Percentiles rank a stretch among this genome's conserved stretches.
Evolutionary conservation across 1,284 basidiomycete genomes (phyloP).

Genomic region (Stygiomarasmius scandens): DNA sequence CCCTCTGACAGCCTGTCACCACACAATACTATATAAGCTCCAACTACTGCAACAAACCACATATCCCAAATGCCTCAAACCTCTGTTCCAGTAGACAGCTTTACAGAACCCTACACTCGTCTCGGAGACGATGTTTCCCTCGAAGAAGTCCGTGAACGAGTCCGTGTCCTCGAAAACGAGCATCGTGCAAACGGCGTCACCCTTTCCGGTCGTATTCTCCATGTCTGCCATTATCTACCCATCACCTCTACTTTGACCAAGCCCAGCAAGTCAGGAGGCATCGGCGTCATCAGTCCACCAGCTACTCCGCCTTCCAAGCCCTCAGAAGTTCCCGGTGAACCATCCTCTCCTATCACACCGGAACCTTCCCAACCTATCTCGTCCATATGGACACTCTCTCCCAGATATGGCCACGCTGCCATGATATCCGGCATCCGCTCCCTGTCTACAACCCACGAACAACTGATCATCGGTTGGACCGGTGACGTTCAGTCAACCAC

Average conservation of each 20-base stretch:
- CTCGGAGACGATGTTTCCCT: slow-evolving; percentile 51
- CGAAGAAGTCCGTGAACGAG: slow-evolving; percentile 61
- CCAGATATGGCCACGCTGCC: slow-evolving; percentile 90
- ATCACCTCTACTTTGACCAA: slow-evolving; percentile 60
- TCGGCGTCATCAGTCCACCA: slow-evolving; percentile 67
- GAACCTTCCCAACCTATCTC: slow-evolving; percentile 19
- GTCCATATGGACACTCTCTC: slow-evolving; percentile 72
- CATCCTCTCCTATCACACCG: slow-evolving; percentile 14
- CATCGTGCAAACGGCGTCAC: slow-evolving; percentile 69
- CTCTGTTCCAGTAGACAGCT: slow-evolving; percentile 41
- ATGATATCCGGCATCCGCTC: slow-evolving; percentile 94
- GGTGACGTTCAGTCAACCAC: slow-evolving; percentile 73
- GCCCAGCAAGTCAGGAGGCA: slow-evolving; percentile 16
- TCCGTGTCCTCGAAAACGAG: slow-evolving; percentile 66
- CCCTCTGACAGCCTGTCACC: not conserved
- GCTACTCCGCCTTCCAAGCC: slow-evolving; percentile 60
- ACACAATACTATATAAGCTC: not conserved
- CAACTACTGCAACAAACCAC: too few species aligned
- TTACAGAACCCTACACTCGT: slow-evolving; percentile 51
- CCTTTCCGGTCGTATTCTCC: slow-evolving; percentile 84
- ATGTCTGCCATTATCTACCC: slow-evolving; percentile 85
- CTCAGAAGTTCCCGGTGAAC: slow-evolving; percentile 44
- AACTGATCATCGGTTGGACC: slow-evolving; percentile 93
- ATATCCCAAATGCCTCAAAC: not conserved
- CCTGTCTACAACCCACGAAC: slow-evolving; percentile 81